These are phyloP conservation scores for Scedosporium minutisporum DNA, from an alignment of 2,329 filamentous ascomycete species.

Conservation along the genomic window DNA sequence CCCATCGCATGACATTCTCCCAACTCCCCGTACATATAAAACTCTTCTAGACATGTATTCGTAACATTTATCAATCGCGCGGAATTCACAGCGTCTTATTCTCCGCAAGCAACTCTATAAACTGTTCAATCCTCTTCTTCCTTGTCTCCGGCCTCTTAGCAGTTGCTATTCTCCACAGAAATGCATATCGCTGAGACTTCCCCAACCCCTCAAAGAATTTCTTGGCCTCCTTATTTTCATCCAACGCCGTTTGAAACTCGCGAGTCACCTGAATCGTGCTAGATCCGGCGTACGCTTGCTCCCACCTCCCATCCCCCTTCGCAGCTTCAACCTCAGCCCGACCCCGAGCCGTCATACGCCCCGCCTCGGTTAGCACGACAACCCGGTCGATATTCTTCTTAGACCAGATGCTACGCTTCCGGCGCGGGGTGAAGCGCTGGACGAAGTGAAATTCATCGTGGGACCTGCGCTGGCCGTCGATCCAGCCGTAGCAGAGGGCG, in stretches of 20 bases:
- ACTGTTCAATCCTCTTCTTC: constrained; percentile 27
- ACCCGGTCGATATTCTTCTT: constrained; percentile 47
- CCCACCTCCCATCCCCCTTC: constrained; percentile 42
- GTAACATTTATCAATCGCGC: too few relatives aligned
- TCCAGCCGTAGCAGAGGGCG: constrained; percentile 54
- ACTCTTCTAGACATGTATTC: too few relatives aligned
- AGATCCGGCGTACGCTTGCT: not conserved
- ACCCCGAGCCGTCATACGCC: constrained; percentile 39
- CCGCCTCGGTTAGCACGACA: constrained; percentile 29
- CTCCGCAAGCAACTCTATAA: constrained; percentile 28
- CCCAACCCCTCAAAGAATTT: constrained; percentile 32
- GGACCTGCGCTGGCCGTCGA: constrained; percentile 43
- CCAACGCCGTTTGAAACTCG: constrained; percentile 21
- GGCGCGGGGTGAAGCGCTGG: constrained; percentile 49
- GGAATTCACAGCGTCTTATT: constrained; percentile 17
- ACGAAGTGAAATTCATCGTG: constrained; percentile 38
- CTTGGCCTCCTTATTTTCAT: constrained; percentile 22
- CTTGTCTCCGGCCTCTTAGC: constrained; percentile 26
- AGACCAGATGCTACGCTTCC: constrained; percentile 47
- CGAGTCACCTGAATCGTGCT: not conserved
- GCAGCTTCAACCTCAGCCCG: constrained; percentile 42
- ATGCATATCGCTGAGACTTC: constrained; percentile 34
- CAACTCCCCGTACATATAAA: too few relatives aligned
- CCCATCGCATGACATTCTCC: too few relatives aligned
- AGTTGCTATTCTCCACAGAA: constrained; percentile 35